These are phyloP conservation scores for Neurospora intermedia DNA, from an alignment of 495 filamentous ascomycete species.

Conservation along the genomic window DNA sequence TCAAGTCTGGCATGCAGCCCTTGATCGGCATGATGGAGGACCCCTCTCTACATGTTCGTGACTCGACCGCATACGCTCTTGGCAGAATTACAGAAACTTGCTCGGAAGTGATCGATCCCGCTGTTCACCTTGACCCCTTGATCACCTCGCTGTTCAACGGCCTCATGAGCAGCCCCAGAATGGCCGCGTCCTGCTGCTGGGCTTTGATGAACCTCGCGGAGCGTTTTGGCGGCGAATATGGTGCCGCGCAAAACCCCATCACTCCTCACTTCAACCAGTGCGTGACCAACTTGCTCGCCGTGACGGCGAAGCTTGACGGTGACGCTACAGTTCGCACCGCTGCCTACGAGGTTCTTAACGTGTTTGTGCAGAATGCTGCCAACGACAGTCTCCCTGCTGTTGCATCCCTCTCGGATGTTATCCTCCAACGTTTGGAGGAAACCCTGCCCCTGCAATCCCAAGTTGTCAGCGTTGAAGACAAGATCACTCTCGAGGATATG, in stretches of 20 bases:
- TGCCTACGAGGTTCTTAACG: constrained; percentile 94
- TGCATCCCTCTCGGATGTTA: constrained; percentile 68
- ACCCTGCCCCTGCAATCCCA: constrained; percentile 86
- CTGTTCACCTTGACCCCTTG: constrained; percentile 67
- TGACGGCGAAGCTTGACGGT: constrained; percentile 73
- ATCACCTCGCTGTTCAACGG: constrained; percentile 85
- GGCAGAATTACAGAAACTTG: constrained; percentile 90
- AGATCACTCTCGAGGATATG: constrained; percentile 89
- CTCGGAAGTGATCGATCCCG: constrained; percentile 76
- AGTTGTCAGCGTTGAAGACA: constrained; percentile 93
- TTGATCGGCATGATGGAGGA: constrained; percentile 96
- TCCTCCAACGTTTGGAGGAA: constrained; percentile 80
- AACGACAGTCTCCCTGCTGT: constrained; percentile 73
- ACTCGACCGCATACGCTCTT: constrained; percentile 94
- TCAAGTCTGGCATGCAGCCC: constrained; percentile 87
- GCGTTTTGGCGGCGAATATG: constrained; percentile 74
- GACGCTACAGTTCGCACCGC: constrained; percentile 93
- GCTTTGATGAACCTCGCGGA: constrained; percentile 97
- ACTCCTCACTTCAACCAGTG: constrained; percentile 90
- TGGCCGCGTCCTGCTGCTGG: constrained; percentile 98
- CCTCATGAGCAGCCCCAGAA: constrained; percentile 84
- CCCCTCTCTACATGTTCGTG: constrained; percentile 74
- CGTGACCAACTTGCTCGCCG: constrained; percentile 69
- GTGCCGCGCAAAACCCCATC: constrained; percentile 68
- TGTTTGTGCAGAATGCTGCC: constrained; percentile 82